Evolutionary conservation across 345 rosid species (phyloP).

Genomic region (Noccaea bulbosa): DNA sequence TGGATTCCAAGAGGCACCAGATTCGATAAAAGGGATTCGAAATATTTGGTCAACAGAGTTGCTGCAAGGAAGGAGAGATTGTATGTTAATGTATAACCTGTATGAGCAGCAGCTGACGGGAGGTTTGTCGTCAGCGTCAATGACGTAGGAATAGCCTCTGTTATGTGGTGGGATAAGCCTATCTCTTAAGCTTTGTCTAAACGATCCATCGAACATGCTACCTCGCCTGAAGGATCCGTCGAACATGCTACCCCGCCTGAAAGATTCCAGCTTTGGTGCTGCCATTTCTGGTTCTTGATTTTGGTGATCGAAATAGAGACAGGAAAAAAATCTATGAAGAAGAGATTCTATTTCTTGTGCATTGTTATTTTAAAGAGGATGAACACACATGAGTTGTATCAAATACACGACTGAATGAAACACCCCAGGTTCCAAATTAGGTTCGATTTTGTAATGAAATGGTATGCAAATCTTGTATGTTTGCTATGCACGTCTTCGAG

Average conservation of each 20-base stretch:
- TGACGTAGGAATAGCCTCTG: slow-evolving; percentile 11
- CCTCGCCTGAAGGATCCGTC: slow-evolving; percentile 44
- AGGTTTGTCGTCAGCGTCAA: slow-evolving; percentile 9
- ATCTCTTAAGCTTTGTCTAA: slow-evolving; percentile 42
- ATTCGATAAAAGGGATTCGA: slow-evolving; percentile 1
- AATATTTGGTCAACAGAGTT: slow-evolving; percentile 8
- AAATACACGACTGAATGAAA: slow-evolving; percentile 13
- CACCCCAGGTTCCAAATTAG: slow-evolving; percentile 22
- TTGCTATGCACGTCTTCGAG: slow-evolving; percentile 42
- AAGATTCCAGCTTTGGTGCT: slow-evolving; percentile 43
- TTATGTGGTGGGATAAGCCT: slow-evolving; percentile 38
- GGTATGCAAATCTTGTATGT: slow-evolving; percentile 20
- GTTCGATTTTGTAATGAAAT: slow-evolving; percentile 18
- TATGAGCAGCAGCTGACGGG: slow-evolving; percentile 40
- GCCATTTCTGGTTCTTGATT: slow-evolving; percentile 39
- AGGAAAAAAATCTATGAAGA: not conserved
- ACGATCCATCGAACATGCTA: slow-evolving; percentile 43
- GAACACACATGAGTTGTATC: slow-evolving; percentile 8
- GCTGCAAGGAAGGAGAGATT: slow-evolving; percentile 1
- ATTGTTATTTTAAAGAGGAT: slow-evolving; percentile 9
- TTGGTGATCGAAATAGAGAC: slow-evolving; percentile 17
- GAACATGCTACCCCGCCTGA: slow-evolving; percentile 42
- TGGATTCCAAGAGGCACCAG: slow-evolving; percentile 21
- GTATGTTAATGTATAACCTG: slow-evolving; percentile 34
- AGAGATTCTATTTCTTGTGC: slow-evolving; percentile 21